Percentiles rank a stretch among this genome's conserved stretches.
Conservation (phyloP, 2,329 filamentous ascomycete species). For the Colletotrichum godetiae region DNA sequence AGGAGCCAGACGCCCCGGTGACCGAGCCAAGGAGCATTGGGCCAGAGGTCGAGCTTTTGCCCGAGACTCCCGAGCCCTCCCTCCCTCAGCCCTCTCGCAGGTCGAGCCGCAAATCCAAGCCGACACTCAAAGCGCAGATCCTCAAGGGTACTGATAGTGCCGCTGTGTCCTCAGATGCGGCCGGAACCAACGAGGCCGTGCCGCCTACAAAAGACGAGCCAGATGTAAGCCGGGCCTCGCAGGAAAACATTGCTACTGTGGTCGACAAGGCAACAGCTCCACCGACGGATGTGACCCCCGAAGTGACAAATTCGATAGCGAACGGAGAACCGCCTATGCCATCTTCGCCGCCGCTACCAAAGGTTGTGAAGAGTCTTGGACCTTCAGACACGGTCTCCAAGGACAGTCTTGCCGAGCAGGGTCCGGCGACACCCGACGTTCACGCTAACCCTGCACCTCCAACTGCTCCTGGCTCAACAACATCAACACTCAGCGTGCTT, state of each 20-base stretch:
- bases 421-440: neutral
- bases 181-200: neutral
- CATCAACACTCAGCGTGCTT: constrained; percentile 54
- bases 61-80: neutral
- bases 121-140: constrained; percentile 23
- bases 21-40: neutral
- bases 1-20: neutral
- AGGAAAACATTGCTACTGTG: too few species aligned
- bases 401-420: neutral
- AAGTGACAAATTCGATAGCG: too few species aligned
- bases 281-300: neutral
- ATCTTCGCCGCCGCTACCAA: constrained; percentile 25
- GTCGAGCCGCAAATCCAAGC: constrained; percentile 25
- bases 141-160: neutral
- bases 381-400: neutral
- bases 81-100: constrained; percentile 17
- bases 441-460: neutral
- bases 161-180: neutral
- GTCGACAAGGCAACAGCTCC: neutral
- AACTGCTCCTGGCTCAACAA: constrained; percentile 40
- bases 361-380: neutral
- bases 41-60: neutral
- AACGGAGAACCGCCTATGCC: constrained; percentile 12
- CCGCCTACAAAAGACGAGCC: neutral
- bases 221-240: too few species aligned